Percentiles rank a stretch among this genome's conserved stretches.
These are phyloP conservation scores for Cladosporium sp. DNA, from an alignment of 2,329 filamentous ascomycete genomes.

Conservation along the genomic window DNA sequence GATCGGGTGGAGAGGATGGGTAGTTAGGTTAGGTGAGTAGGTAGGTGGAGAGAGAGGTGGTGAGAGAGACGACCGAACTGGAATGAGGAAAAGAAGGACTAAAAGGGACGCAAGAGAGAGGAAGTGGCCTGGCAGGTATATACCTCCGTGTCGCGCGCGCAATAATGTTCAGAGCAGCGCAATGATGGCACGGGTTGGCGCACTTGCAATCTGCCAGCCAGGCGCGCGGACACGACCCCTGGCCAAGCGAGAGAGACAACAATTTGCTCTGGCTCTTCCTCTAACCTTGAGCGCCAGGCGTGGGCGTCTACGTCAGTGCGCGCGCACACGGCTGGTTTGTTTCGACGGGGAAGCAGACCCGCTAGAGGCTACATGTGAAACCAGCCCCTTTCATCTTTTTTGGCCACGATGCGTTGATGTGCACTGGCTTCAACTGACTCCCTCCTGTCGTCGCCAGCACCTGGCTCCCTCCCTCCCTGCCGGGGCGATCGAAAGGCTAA, in stretches of 20 bases:
- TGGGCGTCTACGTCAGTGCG: slow-evolving; percentile 9
- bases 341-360: slow-evolving; percentile 6
- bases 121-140: neutral
- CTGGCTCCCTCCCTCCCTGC: neutral
- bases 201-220: slow-evolving; percentile 3
- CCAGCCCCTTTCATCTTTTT: slow-evolving; percentile 2
- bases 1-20: neutral
- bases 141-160: neutral
- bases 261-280: slow-evolving; percentile 6
- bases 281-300: neutral
- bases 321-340: slow-evolving; percentile 2
- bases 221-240: slow-evolving; percentile 12
- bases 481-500: neutral
- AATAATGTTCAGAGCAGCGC: neutral
- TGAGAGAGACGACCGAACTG: slow-evolving; percentile 2
- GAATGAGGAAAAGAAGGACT: neutral
- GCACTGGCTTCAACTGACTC: no score
- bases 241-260: slow-evolving; percentile 12
- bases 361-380: neutral
- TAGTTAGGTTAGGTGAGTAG: neutral
- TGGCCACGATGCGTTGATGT: no score
- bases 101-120: neutral
- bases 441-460: no score
- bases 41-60: neutral
- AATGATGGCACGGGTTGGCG: neutral